Percentiles rank a stretch among this genome's conserved stretches.
These are phyloP conservation scores for Rhytidiadelphus loreus DNA, from an alignment of 225 moss, liverwort and hornwort species.

Conservation along the genomic window DNA sequence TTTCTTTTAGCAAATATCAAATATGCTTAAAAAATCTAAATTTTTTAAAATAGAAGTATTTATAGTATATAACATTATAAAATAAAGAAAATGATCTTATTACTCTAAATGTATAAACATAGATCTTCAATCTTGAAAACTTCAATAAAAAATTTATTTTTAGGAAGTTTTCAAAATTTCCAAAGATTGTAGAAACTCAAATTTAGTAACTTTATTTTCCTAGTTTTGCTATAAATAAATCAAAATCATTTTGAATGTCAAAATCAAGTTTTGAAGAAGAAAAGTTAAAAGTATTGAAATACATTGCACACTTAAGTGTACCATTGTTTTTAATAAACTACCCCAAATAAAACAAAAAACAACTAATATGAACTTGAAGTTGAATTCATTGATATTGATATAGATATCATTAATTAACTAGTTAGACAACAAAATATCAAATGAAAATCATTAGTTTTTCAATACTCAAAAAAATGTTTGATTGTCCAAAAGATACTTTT, in stretches of 20 bases:
- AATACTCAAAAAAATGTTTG: too few relatives aligned
- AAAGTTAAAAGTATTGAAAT: not conserved
- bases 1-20: not conserved
- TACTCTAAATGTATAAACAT: not conserved
- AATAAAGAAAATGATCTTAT: not conserved
- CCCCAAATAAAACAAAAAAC: too few relatives aligned
- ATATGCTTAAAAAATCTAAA: not conserved
- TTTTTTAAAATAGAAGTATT: not conserved
- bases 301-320: not conserved
- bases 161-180: not conserved
- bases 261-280: not conserved
- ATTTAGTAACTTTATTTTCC: not conserved
- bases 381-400: too few relatives aligned
- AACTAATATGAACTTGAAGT: too few relatives aligned
- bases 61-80: not conserved
- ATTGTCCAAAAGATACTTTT: too few relatives aligned
- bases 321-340: not conserved
- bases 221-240: not conserved
- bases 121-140: not conserved
- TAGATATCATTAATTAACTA: too few relatives aligned
- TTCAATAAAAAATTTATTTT: not conserved
- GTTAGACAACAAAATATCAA: too few relatives aligned
- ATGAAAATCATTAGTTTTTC: too few relatives aligned
- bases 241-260: too few relatives aligned
- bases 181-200: not conserved